phyloP scores from a whole-genome alignment of 495 filamentous ascomycete genomes.

The Pyrenula aspistea region DNA sequence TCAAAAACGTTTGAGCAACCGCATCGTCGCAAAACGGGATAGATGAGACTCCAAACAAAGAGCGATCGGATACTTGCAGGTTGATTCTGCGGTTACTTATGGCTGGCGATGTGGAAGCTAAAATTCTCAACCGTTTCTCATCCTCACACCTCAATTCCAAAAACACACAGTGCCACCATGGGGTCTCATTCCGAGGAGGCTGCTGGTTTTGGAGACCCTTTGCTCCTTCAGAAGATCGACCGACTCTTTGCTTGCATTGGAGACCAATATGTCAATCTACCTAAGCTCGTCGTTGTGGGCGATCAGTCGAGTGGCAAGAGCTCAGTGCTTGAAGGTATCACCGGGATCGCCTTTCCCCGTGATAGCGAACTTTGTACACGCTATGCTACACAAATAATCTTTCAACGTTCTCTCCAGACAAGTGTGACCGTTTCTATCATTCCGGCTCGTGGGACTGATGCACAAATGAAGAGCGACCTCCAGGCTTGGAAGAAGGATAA shows the following conservation, averaged over 20 bases:
- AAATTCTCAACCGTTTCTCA: too few species aligned
- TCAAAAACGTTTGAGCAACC: too few species aligned
- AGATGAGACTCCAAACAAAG: too few species aligned
- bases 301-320: slow-evolving; percentile 33
- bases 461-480: slow-evolving; percentile 5
- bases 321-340: slow-evolving; percentile 33
- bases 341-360: slow-evolving; percentile 27
- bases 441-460: slow-evolving; percentile 10
- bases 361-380: slow-evolving; percentile 30
- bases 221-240: slow-evolving; percentile 29
- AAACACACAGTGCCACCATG: too few species aligned
- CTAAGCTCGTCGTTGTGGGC: slow-evolving; percentile 30
- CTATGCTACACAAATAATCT: slow-evolving; percentile 34
- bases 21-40: too few species aligned
- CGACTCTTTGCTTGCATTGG: slow-evolving; percentile 26
- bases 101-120: too few species aligned
- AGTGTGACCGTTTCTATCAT: slow-evolving; percentile 16
- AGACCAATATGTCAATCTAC: slow-evolving; percentile 24
- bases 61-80: too few species aligned
- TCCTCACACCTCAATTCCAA: too few species aligned
- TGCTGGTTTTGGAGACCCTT: slow-evolving; percentile 21
- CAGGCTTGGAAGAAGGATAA: slow-evolving; percentile 2
- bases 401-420: slow-evolving; percentile 21
- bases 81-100: too few species aligned
- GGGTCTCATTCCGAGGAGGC: too few species aligned